phyloP scores from a whole-genome alignment of 2,329 filamentous ascomycete species.

The Lachnellula hyalina region DNA sequence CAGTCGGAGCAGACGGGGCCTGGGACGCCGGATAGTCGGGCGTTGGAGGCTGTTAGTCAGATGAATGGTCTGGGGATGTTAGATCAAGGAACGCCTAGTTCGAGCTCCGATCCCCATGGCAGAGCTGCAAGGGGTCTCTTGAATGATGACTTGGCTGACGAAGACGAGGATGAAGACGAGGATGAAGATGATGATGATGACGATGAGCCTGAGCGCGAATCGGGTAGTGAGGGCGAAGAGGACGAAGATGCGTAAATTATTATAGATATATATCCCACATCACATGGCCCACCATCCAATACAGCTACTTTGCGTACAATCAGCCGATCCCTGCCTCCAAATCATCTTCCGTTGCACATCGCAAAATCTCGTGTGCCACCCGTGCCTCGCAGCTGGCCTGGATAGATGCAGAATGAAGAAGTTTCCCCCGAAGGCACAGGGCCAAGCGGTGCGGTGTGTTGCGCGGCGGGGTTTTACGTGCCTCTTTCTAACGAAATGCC shows the following conservation, averaged over 20 bases:
- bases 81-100: background rate
- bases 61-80: background rate
- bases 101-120: background rate
- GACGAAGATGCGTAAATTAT: background rate
- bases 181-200: constrained; percentile 1
- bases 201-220: background rate
- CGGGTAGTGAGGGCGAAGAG: background rate
- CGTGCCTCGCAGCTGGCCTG: background rate
- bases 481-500: background rate
- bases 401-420: too few relatives aligned
- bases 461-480: background rate
- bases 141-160: background rate
- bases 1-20: background rate
- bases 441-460: background rate
- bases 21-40: background rate
- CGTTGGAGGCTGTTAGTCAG: background rate
- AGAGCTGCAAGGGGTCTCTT: background rate
- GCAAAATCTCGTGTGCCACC: background rate
- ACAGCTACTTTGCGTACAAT: background rate
- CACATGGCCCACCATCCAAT: background rate
- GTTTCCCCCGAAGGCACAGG: background rate
- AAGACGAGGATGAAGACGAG: background rate
- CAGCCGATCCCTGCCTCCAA: background rate
- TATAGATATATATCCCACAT: background rate
- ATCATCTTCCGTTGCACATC: background rate